Evolutionary conservation across 306 rosid species (phyloP), one percentile per base, ranked within the genome.

Genomic region (Vigna hirtella): DNA sequence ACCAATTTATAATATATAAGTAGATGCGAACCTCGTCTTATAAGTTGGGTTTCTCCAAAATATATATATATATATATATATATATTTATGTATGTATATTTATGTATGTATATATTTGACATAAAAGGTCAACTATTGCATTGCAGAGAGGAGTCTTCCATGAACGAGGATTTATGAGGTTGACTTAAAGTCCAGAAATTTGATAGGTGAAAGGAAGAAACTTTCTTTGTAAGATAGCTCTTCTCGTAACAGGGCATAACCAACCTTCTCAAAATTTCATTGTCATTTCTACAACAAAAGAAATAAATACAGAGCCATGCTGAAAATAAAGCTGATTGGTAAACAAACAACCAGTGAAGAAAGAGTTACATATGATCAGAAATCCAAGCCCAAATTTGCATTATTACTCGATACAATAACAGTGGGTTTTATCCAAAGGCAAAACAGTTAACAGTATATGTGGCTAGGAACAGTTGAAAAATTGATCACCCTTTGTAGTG

Each of bases 251-350:
- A 16, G 16, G 30, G 30, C 61, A 57, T 56, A 18, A 4, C 17
- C 18, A 69, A 34, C 52, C 70, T 69, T 59, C 62, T 79, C 72
- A 72, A 79, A 71, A 22, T 71, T 79, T 70, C 77, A 72, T n/a
- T 36, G 62, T 1, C 24, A 49, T n/a, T 48, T 50, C 7, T 17
- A 9, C 16, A 50, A 24, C 13, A 12, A 40, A 62, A 36, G 24
- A 65, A 34, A 72, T 16, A 73, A 73, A 80, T 22, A 56, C 76
- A 59, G 71, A 11, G 43, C 59, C 67, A 68, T 49, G 5, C 42
- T 49, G 48, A 48, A 10, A 20, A 22, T 34, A 53, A 7, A 49
- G 9, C 48, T 16, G 30, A 45, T n/a, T 24, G 20, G 47, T 77
- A 53, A 53, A 57, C 57, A 53, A 22, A 40, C 47, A 40, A 50